Evolutionary conservation across 2,329 filamentous ascomycete species (phyloP).

Genomic region (Aureobasidium sp.): DNA sequence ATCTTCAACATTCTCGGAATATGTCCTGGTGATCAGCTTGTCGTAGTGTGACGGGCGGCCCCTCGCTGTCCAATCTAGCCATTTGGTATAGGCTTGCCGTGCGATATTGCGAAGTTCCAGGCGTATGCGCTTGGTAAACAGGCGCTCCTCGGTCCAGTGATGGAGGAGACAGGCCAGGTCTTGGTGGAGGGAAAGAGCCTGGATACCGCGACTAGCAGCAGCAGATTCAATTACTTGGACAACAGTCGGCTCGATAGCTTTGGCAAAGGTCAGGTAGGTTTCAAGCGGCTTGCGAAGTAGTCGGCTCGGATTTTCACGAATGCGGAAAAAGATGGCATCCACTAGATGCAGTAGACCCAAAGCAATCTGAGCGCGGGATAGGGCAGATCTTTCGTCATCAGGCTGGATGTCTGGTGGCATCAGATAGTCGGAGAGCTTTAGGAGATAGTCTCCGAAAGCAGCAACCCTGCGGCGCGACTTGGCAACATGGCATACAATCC

Average conservation of each 20-base stretch:
- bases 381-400: background rate
- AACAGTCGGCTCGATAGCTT: background rate
- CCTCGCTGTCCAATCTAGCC: slow-evolving; percentile 11
- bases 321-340: slow-evolving; percentile 7
- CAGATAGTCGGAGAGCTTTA: slow-evolving; percentile 12
- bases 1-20: background rate
- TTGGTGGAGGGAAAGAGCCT: slow-evolving; percentile 12
- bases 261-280: slow-evolving; percentile 8
- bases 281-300: slow-evolving; percentile 6
- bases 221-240: background rate
- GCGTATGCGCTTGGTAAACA: slow-evolving; percentile 13
- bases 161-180: slow-evolving; percentile 1
- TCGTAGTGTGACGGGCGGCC: background rate
- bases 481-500: slow-evolving; percentile 17
- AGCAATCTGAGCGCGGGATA: background rate
- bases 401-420: background rate
- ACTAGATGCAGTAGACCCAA: background rate
- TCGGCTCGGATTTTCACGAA: slow-evolving; percentile 2
- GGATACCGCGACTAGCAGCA: background rate
- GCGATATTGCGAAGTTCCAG: slow-evolving; percentile 13
- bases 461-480: slow-evolving; percentile 15
- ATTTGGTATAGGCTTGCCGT: slow-evolving; percentile 8
- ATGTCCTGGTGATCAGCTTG: background rate
- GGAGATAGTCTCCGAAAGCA: slow-evolving; percentile 17
- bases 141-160: slow-evolving; percentile 6